These are phyloP conservation scores for Clathrus columnatus DNA, from an alignment of 768 basidiomycete species.

Conservation along the genomic window DNA sequence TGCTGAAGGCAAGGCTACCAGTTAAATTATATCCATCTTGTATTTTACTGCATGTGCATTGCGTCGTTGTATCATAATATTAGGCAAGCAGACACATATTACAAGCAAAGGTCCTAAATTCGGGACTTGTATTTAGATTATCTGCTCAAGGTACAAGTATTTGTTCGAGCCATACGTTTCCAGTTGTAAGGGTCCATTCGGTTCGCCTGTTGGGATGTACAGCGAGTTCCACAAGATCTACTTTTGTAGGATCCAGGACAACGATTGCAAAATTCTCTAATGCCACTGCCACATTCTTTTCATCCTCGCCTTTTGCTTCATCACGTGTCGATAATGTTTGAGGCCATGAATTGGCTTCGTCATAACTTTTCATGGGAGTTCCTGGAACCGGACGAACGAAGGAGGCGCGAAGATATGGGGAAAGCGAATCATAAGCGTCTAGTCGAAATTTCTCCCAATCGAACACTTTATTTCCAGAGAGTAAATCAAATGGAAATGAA, in stretches of 20 bases:
- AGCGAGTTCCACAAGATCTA: conserved; percentile 61
- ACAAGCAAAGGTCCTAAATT: no score
- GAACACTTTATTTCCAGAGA: conserved; percentile 31
- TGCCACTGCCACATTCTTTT: conserved; percentile 42
- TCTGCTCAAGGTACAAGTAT: conserved; percentile 50
- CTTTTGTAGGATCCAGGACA: conserved; percentile 57
- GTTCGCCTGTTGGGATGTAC: conserved; percentile 51
- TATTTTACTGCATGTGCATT: background rate
- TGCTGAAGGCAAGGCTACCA: conserved; percentile 13
- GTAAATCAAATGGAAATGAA: conserved; percentile 17
- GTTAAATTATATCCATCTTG: background rate
- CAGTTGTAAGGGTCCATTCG: conserved; percentile 36
- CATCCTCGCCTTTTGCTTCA: conserved; percentile 32
- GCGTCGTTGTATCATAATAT: background rate
- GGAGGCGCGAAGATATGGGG: conserved; percentile 53
- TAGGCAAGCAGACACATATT: no score
- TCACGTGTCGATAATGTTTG: conserved; percentile 38
- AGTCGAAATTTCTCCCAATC: conserved; percentile 62
- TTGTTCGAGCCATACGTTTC: conserved; percentile 47
- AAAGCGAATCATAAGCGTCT: conserved; percentile 52
- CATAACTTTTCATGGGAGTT: conserved; percentile 37
- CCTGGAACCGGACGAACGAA: conserved; percentile 71
- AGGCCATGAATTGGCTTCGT: conserved; percentile 59
- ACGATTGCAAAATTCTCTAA: conserved; percentile 63
- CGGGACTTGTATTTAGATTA: background rate